Evolutionary conservation across 2,329 filamentous ascomycete species (phyloP).

Genomic region (Ciborinia camelliae): DNA sequence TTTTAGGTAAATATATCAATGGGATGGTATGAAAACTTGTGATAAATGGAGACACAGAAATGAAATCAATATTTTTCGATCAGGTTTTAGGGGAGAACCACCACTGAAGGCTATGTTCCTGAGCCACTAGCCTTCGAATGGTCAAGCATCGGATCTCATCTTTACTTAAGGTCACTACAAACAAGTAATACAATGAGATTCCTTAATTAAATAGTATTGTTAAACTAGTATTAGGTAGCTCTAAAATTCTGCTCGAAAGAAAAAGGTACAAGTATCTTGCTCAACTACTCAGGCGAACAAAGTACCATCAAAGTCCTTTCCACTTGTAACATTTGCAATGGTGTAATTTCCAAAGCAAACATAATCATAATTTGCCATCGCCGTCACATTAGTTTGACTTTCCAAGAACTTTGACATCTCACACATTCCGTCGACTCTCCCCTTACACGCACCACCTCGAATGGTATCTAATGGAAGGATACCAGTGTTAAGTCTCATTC

Average conservation of each 20-base stretch:
- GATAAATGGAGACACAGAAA: too few relatives aligned
- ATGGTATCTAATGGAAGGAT: conserved; percentile 48
- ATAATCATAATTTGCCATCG: conserved; percentile 21
- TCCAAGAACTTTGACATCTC: conserved; percentile 42
- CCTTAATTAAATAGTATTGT: not conserved
- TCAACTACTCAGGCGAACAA: conserved; percentile 2
- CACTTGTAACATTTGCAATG: conserved; percentile 12
- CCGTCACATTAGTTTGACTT: conserved; percentile 18
- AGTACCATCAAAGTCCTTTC: conserved; percentile 16
- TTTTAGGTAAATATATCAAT: too few relatives aligned
- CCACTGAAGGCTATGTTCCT: too few relatives aligned
- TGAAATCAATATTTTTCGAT: too few relatives aligned
- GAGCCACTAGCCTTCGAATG: too few relatives aligned
- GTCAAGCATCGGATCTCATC: not conserved
- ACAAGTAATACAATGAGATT: not conserved
- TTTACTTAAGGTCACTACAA: not conserved
- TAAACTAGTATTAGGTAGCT: not conserved
- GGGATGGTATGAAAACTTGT: too few relatives aligned
- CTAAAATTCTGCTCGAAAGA: not conserved
- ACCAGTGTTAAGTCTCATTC: conserved; percentile 49
- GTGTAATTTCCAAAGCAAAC: conserved; percentile 18
- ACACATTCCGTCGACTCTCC: conserved; percentile 46
- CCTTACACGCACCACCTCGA: conserved; percentile 44
- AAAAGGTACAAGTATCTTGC: too few relatives aligned
- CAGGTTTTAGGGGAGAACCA: too few relatives aligned